Evolutionary conservation across 805 yeast species (phyloP), one percentile per base, ranked within the genome.

Genomic region (Spathaspora passalidarum): DNA sequence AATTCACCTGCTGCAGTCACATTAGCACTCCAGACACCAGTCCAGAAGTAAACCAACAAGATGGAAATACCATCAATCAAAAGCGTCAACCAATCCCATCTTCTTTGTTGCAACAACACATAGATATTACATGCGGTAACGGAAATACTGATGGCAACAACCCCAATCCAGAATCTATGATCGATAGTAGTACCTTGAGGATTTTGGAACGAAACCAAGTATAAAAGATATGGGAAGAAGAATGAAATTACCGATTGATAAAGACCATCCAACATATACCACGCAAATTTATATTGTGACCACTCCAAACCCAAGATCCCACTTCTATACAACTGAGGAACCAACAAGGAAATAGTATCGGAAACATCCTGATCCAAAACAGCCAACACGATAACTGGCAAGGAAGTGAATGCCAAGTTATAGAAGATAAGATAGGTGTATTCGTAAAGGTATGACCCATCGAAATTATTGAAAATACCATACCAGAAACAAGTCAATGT

Each of bases 401-500:
- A 64, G 7, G 94, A 86, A 1, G 94, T 86, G 57, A 86, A 86
- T 3, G 89, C 88, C 70, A 87, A 75, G 61, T 86, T 86, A 73
- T 82, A 86, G 60, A 86, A 79, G 80, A 85, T 83, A 65, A 87
- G 74, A 59, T 78, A 84, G 18, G 95, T 86, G 65, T 79, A 87
- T 64, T 86, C 92, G 56, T 80, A 86, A 59, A 86, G 68, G 58
- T 86, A 86, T 2, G 90, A 76, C 26, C 90, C 90, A 60, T 87
- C 94, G 57, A 82, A 86, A 55, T 80, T 68, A 57, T 71, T 78
- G 66, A 71, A 85, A 35, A 83, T 75, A 44, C 88, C 88, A 60
- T 72, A 86, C 92, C 94, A 86, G 64, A 86, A 86, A 60, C 83
- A 72, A 3, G 90, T 79, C 60, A 86, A 60, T 9, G 90, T 84